Conservation (phyloP, 805 yeast species). For the Cyberlindnera samutprakarnensis region DNA sequence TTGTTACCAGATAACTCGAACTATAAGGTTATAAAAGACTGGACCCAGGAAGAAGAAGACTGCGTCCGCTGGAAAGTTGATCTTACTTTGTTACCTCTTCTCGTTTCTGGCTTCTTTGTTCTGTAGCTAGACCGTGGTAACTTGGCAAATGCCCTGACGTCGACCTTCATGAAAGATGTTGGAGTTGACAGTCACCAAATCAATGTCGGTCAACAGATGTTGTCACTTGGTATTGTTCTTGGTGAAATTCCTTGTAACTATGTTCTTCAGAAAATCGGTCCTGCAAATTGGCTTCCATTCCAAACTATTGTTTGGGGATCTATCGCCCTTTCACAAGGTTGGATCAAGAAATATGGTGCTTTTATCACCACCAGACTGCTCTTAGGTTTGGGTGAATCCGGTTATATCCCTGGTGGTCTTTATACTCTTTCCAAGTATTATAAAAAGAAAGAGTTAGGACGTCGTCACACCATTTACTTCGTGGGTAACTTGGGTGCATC, state of each 20-base stretch:
- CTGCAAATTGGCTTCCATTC: constrained; percentile 2
- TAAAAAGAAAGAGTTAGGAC: constrained; percentile 1
- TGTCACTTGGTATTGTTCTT: constrained; percentile 1
- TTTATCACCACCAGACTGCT: constrained; percentile 49
- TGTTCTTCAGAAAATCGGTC: constrained; percentile 1
- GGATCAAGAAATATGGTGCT: constrained; percentile 1
- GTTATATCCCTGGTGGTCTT: constrained; percentile 53
- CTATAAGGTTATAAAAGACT: neutral
- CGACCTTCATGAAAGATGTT: neutral
- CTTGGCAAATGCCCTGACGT: neutral
- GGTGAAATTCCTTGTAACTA: constrained; percentile 2
- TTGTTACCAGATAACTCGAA: neutral
- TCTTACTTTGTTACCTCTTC: neutral
- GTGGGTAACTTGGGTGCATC: neutral
- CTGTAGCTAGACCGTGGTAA: neutral
- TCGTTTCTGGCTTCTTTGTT: neutral
- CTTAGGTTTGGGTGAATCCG: constrained; percentile 61
- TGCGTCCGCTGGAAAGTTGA: neutral
- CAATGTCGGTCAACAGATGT: neutral
- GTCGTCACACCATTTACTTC: constrained; percentile 1
- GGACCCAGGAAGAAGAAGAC: neutral
- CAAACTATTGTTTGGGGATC: constrained; percentile 2
- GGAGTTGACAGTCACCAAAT: neutral
- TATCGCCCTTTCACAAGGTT: constrained; percentile 1
- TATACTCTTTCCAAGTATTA: constrained; percentile 27